A percentile compares a stretch with the other conserved stretches of the same genome.
These are phyloP conservation scores for Glycine latifolia DNA, from an alignment of 306 rosid genomes.

Conservation along the genomic window DNA sequence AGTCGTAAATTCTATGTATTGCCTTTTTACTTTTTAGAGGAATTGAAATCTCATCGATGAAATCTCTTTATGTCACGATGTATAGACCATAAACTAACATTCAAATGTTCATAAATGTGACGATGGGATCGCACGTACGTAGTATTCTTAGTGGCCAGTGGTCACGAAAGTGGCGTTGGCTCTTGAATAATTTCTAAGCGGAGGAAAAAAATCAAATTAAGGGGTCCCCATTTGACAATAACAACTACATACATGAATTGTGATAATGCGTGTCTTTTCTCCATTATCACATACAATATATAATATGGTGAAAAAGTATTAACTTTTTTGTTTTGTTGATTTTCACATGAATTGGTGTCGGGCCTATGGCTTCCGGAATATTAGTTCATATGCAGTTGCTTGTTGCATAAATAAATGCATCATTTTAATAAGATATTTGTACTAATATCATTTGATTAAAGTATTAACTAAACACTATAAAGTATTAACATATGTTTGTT, in stretches of 20 bases:
- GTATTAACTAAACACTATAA: not conserved
- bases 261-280: constrained; percentile 28
- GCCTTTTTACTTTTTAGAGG: not conserved
- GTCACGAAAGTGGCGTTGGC: constrained; percentile 55
- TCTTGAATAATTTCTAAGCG: constrained; percentile 34
- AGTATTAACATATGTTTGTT: not conserved
- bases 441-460: no score
- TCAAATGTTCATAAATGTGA: constrained; percentile 41
- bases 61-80: not conserved
- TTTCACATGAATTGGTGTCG: constrained; percentile 8
- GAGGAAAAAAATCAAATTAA: constrained; percentile 5
- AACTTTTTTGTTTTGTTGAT: not conserved
- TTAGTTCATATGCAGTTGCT: not conserved
- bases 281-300: not conserved
- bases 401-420: no score
- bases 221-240: constrained; percentile 35
- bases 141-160: constrained; percentile 45
- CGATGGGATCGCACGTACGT: constrained; percentile 6
- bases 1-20: not conserved
- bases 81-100: constrained; percentile 49
- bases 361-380: not conserved
- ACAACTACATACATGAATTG: constrained; percentile 18
- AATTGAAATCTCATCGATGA: not conserved
- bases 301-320: not conserved
- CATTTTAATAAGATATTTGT: no score